Evolutionary conservation across 148 eudicot species (phyloP).

Genomic region (Diospyros kaki): DNA sequence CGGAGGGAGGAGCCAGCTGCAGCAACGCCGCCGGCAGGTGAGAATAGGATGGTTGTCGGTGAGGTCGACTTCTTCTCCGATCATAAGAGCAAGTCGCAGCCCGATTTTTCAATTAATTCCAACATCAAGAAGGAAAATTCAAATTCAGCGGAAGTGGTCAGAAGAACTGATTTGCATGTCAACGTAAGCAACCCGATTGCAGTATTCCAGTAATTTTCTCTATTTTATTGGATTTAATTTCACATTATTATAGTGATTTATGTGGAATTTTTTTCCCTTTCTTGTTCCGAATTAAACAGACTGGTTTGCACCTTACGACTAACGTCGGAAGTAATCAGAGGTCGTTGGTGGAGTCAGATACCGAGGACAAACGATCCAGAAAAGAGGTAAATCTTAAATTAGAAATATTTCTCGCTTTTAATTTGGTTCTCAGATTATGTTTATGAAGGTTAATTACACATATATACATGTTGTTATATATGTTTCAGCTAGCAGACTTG

Average conservation of each 20-base stretch:
- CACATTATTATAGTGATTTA: too few species aligned
- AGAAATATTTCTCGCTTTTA: too few species aligned
- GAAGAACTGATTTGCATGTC: conserved; percentile 19
- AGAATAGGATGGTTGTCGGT: conserved; percentile 12
- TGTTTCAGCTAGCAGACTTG: conserved; percentile 39
- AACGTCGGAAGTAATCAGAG: conserved; percentile 61
- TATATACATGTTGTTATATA: not conserved
- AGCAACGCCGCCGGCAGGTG: conserved; percentile 10
- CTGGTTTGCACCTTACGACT: conserved; percentile 73
- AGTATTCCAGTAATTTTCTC: not conserved
- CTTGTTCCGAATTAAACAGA: conserved; percentile 23
- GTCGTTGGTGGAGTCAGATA: conserved; percentile 61
- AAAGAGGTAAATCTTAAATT: conserved; percentile 45
- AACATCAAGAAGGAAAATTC: conserved; percentile 40
- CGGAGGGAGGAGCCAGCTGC: conserved; percentile 15
- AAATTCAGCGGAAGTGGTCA: conserved; percentile 13
- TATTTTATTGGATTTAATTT: not conserved
- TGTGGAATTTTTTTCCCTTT: not conserved
- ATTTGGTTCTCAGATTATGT: too few species aligned
- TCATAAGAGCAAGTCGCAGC: conserved; percentile 12
- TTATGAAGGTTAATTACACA: not conserved
- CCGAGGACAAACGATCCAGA: conserved; percentile 45
- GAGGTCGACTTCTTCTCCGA: conserved; percentile 67
- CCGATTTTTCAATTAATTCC: not conserved
- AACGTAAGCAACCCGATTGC: conserved; percentile 37